Base-by-base conservation (phyloP, 306 rosid species). In the Pyrus pyrifolia region DNA sequence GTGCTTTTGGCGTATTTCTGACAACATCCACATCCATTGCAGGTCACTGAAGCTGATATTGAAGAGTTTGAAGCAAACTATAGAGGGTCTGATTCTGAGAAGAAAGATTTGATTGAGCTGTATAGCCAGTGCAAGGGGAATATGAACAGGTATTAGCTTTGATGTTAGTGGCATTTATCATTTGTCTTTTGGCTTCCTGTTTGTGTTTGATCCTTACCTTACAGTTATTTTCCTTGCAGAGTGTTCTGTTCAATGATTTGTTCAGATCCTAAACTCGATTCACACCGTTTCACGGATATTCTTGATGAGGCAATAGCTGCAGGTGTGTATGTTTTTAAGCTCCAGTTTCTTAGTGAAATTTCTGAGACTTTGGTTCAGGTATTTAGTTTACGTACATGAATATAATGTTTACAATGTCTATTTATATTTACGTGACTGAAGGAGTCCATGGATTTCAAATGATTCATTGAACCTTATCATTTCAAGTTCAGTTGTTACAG, bases 231-330 rank as follows among this genome's bases (percentile, higher is more conserved):
- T 64, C 65, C 51, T 53, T 84, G 75, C 85, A 95, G 99, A 83
- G 88, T 95, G 38, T 92, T 92, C 79, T 92, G 97, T 81, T 95
- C 97, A 68, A 95, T 95, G 99, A 89, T 95, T 69, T 95, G 99
- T 89, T 95, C 99, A 5, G 97, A 92, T 83, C 82, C 89, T 72
- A 87, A 88, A 84, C 91, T 90, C 12, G 99, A 95, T 81, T 92
- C 99, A 4, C 93, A 88, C 62, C 86, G 94, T 46, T 93, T 85
- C 88, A 90, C 83, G 86, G 97, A 92, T 76, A 89, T 87, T 46
- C 78, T 95, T 18, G 93, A 95, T 12, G 97, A 89, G 86, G 85
- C 88, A 71, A 82, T 92, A 75, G 78, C 88, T 73, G 80, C 92
- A 74, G 98, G 98, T 95, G 74, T 80, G 80, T 44, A 67, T 79